Evolutionary conservation across 2,329 filamentous ascomycete genomes (phyloP).

Genomic region (Penicillium sp.): DNA sequence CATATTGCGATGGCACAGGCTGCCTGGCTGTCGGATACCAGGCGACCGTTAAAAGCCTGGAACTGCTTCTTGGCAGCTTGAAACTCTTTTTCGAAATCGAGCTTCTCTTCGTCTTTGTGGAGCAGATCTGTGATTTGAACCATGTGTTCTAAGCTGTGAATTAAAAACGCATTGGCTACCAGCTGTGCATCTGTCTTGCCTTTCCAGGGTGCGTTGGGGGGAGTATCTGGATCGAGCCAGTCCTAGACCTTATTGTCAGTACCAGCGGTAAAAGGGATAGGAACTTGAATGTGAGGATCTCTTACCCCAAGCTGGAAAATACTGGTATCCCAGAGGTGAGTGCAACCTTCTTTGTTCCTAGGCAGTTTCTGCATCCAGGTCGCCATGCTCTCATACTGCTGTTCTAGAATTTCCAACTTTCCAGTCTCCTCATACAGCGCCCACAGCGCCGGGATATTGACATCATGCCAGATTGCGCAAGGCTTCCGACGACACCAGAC

Average conservation of each 20-base stretch:
- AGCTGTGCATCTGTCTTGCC: background rate
- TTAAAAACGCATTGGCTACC: background rate
- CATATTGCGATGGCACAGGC: background rate
- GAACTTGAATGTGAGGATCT: background rate
- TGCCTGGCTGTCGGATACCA: background rate
- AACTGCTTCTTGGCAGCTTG: background rate
- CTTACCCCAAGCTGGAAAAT: slow-evolving; percentile 1
- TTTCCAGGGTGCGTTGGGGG: background rate
- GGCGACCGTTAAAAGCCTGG: background rate
- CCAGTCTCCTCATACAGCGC: background rate
- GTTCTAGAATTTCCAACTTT: background rate
- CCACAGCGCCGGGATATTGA: background rate
- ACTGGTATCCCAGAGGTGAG: background rate
- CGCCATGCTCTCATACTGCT: background rate
- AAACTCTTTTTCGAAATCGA: background rate
- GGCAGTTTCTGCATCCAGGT: background rate
- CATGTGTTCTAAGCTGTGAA: background rate
- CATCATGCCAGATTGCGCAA: slow-evolving; percentile 2
- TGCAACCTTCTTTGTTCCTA: background rate
- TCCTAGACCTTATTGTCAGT: background rate
- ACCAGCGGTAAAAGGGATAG: background rate
- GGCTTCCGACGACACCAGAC: background rate
- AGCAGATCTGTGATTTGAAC: background rate
- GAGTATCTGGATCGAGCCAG: background rate
- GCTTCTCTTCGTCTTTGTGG: background rate